Base-by-base conservation (phyloP, 2,329 filamentous ascomycete species). In the Colletotrichum graminicola region DNA sequence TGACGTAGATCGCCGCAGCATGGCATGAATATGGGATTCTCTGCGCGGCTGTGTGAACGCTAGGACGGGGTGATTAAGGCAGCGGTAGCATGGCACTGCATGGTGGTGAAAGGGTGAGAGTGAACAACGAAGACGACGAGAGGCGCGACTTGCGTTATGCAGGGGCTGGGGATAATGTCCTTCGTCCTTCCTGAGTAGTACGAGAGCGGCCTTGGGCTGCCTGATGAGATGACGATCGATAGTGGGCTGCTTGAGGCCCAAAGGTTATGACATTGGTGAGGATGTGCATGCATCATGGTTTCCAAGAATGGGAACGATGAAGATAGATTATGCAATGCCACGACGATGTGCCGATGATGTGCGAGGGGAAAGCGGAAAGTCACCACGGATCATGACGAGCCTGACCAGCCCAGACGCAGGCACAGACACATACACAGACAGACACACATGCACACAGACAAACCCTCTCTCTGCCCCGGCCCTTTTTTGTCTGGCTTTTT, bases 141-240 rank as follows among this genome's bases (percentile, higher is more conserved):
- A n/a, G 11, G 39, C 49, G 26, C 49, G 18, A 60, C 23, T 59
- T 51, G 60, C 63, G 60, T 54, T 51, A 60, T 64, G 69, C 59
- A 69, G 69, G 45, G 54, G 69, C 52, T 43, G 51, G 68, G 68
- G 51, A 71, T 59, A 54, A 23, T 34, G 57, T 54, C 57, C 52
- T 51, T 45, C 57, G 64, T 45, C 26, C 57, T 68, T 52, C 59
- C 57, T 47, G 23, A 8, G 52, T 67, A 41, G 64, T 45, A 41
- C 56, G 49, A 26, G 12, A 39, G 12, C 26, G 18, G 12, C 34
- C 34, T 18, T 56, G 21, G 54, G 18, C 26, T 18, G 36, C 43
- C n/a, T 5, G 60, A 59, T 43, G 34, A 41, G 39, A 32, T 43
- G 52, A 36, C 23, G 39, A n/a, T 29, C 10, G 26, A 34, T 41